Evolutionary conservation across 1,284 basidiomycete species (phyloP).

Genomic region (Puccinia triticina): DNA sequence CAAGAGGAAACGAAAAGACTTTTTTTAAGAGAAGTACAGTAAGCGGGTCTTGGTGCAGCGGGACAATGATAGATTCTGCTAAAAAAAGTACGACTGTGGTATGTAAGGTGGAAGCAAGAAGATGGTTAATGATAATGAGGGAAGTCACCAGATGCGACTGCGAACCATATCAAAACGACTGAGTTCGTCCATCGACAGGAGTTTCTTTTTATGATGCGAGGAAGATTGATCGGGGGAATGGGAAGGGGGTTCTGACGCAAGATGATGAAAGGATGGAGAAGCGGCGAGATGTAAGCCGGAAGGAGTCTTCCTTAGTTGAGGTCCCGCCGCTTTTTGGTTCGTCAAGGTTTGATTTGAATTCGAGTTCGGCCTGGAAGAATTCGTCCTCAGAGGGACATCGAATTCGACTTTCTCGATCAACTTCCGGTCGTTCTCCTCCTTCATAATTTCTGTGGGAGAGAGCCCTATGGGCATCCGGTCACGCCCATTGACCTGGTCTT

Average conservation of each 20-base stretch:
- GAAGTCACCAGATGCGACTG: constrained; percentile 46
- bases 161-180: constrained; percentile 50
- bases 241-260: neutral
- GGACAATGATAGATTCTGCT: no score
- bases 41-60: no score
- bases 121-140: neutral
- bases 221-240: neutral
- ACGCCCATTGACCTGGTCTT: constrained; percentile 33
- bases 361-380: neutral
- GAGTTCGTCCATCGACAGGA: constrained; percentile 41
- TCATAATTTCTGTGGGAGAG: constrained; percentile 8
- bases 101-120: neutral
- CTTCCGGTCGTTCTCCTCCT: constrained; percentile 30
- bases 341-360: no score
- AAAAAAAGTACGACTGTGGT: neutral
- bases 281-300: neutral
- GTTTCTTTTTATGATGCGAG: neutral
- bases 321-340: no score
- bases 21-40: neutral
- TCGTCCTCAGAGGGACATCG: constrained; percentile 19
- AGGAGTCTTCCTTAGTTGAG: neutral
- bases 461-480: constrained; percentile 35
- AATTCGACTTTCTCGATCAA: constrained; percentile 36
- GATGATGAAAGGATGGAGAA: neutral
- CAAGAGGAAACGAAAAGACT: neutral